Evolutionary conservation across 129 eudicot genomes (phyloP).

Genomic region (Flaveria ramosissima): DNA sequence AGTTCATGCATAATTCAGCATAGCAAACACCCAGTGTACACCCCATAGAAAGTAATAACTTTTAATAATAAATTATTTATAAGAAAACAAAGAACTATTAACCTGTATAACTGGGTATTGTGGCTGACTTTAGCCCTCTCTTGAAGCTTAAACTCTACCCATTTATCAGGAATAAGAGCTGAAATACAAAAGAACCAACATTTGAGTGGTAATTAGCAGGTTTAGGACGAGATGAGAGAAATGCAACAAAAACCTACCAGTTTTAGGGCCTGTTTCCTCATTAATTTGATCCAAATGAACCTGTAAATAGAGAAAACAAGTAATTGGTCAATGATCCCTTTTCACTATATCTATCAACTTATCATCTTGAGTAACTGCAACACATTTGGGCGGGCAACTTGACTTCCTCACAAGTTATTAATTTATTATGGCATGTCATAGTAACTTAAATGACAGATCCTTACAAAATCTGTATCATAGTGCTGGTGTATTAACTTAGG

Average conservation of each 20-base stretch:
- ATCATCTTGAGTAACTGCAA: not conserved
- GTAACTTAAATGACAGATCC: not conserved
- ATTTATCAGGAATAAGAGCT: slow-evolving; percentile 88
- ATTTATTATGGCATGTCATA: not conserved
- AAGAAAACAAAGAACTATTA: slow-evolving; percentile 13
- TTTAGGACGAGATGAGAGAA: slow-evolving; percentile 13
- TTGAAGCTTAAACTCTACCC: slow-evolving; percentile 88
- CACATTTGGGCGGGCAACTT: not conserved
- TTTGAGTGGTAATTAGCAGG: slow-evolving; percentile 5
- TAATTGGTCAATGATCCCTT: slow-evolving; percentile 2
- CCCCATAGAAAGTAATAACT: not conserved
- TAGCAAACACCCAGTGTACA: slow-evolving; percentile 12
- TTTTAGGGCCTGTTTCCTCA: slow-evolving; percentile 52
- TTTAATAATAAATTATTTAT: slow-evolving; percentile 1
- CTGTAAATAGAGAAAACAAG: slow-evolving; percentile 37
- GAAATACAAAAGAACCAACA: slow-evolving; percentile 37
- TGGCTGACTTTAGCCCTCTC: slow-evolving; percentile 93
- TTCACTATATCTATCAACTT: not conserved
- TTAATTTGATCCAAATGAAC: slow-evolving; percentile 64
- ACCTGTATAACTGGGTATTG: slow-evolving; percentile 92
- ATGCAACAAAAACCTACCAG: slow-evolving; percentile 49
- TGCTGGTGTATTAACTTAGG: not conserved
- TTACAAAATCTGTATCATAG: not conserved
- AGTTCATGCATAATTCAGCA: not conserved
- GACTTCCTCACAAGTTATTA: not conserved